Evolutionary conservation across 2,329 filamentous ascomycete genomes (phyloP).

Genomic region (Dactylellina drechsleri): DNA sequence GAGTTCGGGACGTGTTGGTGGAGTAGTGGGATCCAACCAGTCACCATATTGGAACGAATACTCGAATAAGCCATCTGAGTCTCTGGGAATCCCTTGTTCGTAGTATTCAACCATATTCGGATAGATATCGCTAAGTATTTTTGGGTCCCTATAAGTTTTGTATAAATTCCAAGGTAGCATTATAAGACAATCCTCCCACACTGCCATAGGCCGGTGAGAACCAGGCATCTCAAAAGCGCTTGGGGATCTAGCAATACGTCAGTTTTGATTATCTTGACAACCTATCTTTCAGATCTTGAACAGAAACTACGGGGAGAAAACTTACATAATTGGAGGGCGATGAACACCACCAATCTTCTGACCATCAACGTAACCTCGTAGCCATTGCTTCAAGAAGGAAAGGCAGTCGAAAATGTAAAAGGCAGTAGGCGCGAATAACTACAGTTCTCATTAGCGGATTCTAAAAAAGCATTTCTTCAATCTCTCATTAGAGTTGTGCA

Average conservation of each 20-base stretch:
- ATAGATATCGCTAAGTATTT: conserved; percentile 62
- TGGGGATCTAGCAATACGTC: conserved; percentile 28
- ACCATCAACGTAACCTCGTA: conserved; percentile 64
- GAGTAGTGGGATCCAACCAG: conserved; percentile 66
- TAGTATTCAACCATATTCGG: conserved; percentile 63
- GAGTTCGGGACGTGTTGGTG: conserved; percentile 62
- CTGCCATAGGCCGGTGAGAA: conserved; percentile 57
- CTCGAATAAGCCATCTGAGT: conserved; percentile 62
- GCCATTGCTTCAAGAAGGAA: conserved; percentile 67
- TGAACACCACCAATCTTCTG: conserved; percentile 59
- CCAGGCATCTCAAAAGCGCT: conserved; percentile 39
- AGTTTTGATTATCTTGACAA: not conserved
- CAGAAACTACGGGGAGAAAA: not conserved
- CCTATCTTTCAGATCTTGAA: not conserved
- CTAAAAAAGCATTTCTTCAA: not conserved
- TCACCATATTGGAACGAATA: conserved; percentile 63
- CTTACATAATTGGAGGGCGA: conserved; percentile 60
- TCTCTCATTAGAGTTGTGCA: not conserved
- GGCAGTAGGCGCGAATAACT: conserved; percentile 66
- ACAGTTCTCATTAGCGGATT: conserved; percentile 48
- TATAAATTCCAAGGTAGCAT: conserved; percentile 63
- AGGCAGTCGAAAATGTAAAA: conserved; percentile 68
- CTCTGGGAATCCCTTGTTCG: conserved; percentile 61
- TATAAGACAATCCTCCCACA: conserved; percentile 65
- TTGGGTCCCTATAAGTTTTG: conserved; percentile 62